These are phyloP conservation scores for Scedosporium dehoogii DNA, from an alignment of 2,329 filamentous ascomycete genomes.

Conservation along the genomic window DNA sequence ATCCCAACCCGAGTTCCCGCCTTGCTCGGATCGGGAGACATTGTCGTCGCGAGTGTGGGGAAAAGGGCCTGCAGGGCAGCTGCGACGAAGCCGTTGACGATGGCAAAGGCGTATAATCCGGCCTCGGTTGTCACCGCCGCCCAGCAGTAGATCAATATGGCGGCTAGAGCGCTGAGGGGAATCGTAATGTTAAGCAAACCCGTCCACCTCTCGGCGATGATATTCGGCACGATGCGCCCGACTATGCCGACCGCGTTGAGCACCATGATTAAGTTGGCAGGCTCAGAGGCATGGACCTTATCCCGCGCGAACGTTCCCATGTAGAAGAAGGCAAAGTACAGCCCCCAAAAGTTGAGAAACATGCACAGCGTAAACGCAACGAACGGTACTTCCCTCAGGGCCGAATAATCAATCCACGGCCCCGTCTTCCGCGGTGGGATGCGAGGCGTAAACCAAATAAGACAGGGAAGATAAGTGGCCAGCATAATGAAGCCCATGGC, in stretches of 20 bases:
- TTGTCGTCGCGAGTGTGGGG: conserved; percentile 35
- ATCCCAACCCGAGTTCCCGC: conserved; percentile 25
- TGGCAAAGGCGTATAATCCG: conserved; percentile 20
- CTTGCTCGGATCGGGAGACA: conserved; percentile 20
- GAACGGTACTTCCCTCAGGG: conserved; percentile 30
- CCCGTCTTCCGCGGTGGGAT: conserved; percentile 29
- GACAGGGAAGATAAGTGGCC: conserved; percentile 25
- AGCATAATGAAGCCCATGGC: conserved; percentile 36
- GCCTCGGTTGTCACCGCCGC: conserved; percentile 13
- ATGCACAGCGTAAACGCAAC: conserved; percentile 22
- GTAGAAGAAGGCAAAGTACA: conserved; percentile 36
- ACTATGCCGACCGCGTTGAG: conserved; percentile 43
- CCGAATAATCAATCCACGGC: conserved; percentile 30
- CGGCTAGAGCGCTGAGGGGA: conserved; percentile 18
- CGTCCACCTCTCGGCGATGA: conserved; percentile 35
- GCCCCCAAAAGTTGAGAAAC: conserved; percentile 23
- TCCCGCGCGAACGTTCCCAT: conserved; percentile 38
- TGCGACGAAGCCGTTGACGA: conserved; percentile 39
- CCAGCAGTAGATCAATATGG: conserved; percentile 21
- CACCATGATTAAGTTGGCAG: conserved; percentile 16
- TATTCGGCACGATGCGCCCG: conserved; percentile 36
- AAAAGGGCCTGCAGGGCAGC: conserved; percentile 41
- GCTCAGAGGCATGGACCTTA: conserved; percentile 10
- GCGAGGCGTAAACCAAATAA: conserved; percentile 28
- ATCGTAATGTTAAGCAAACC: conserved; percentile 43